Base-by-base conservation (phyloP, 768 basidiomycete genomes). In the Leccinum boreale region DNA sequence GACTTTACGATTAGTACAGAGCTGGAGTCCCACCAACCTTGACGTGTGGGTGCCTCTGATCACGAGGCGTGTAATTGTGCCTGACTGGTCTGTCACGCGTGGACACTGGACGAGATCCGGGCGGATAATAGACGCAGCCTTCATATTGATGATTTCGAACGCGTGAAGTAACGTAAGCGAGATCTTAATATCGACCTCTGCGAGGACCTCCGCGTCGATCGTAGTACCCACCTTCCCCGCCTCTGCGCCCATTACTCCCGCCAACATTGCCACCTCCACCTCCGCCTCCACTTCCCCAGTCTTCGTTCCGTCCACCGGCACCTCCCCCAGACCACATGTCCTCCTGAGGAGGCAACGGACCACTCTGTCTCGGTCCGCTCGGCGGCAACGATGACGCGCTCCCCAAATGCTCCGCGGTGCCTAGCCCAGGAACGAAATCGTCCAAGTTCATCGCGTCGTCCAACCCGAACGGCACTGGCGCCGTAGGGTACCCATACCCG, bases 381-480 rank as follows among this genome's bases (percentile, higher is more conserved):
- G 65, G 65, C 62, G 60, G 66, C 9, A 50, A 52, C 5, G 47
- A 0, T 29, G 52, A 4, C n/a, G 46, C 0, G 10, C 15, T 60
- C 47, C 62, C 65, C 15, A 73, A 57, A 26, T 67, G 68, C 0
- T 72, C 73, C 3, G 69, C 66, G 7, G 74, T 74, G 11, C 84
- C 81, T 58, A 89, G 76, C 1, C 88, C 89, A 28, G 89, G 89
- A 19, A 89, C 84, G 59, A 79, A 77, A 59, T 85, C 85, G 46
- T 87, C 87, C 50, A 68, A 69, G n/a, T 66, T 73, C 52, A 68
- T 74, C 50, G 53, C 49, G 28, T 69, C 70, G 36, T 66, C 71
- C 28, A 55, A 57, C 33, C 63, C 66, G 45, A 73, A 68, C 39
- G 60, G 39, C 17, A 47, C 23, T 31, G 61, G 46, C 17, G 49